Conservation (phyloP, 495 filamentous ascomycete genomes). For the Elaphomyces granulatus region DNA sequence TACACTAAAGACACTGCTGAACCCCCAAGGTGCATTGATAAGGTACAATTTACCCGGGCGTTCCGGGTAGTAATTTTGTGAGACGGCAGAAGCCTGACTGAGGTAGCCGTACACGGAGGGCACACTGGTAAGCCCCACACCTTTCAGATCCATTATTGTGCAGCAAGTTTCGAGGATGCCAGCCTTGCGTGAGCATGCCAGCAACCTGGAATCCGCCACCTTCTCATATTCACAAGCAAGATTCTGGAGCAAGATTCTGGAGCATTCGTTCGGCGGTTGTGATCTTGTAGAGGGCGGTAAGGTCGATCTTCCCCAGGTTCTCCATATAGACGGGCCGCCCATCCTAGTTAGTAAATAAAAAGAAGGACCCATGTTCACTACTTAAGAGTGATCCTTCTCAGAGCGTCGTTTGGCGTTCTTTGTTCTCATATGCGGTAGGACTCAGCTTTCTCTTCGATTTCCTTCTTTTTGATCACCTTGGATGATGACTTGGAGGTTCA, state of each 20-base stretch:
- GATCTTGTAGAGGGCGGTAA: slow-evolving; percentile 81
- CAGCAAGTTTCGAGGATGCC: slow-evolving; percentile 95
- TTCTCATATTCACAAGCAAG: slow-evolving; percentile 96
- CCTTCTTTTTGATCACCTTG: too few relatives aligned
- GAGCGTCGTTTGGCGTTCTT: too few relatives aligned
- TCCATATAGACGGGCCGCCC: slow-evolving; percentile 96
- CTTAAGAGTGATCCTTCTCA: too few relatives aligned
- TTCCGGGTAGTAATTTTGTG: slow-evolving; percentile 98
- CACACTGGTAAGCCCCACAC: slow-evolving; percentile 69
- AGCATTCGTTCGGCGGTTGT: slow-evolving; percentile 88
- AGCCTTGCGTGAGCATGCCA: slow-evolving; percentile 87
- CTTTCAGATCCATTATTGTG: slow-evolving; percentile 92
- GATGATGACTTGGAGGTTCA: too few relatives aligned
- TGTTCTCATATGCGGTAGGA: too few relatives aligned
- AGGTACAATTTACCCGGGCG: slow-evolving; percentile 78
- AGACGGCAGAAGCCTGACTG: slow-evolving; percentile 62
- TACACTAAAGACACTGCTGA: slow-evolving; percentile 65
- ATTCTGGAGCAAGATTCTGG: too few relatives aligned
- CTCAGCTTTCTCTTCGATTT: too few relatives aligned
- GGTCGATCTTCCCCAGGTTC: slow-evolving; percentile 84
- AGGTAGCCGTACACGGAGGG: slow-evolving; percentile 78
- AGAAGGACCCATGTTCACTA: too few relatives aligned
- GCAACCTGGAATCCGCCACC: slow-evolving; percentile 78
- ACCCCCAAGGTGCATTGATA: slow-evolving; percentile 96
- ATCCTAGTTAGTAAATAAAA: too few relatives aligned